Percentiles rank a stretch among this genome's conserved stretches.
These are phyloP conservation scores for Yarrowia sp. DNA, from an alignment of 805 yeast species.

Conservation along the genomic window DNA sequence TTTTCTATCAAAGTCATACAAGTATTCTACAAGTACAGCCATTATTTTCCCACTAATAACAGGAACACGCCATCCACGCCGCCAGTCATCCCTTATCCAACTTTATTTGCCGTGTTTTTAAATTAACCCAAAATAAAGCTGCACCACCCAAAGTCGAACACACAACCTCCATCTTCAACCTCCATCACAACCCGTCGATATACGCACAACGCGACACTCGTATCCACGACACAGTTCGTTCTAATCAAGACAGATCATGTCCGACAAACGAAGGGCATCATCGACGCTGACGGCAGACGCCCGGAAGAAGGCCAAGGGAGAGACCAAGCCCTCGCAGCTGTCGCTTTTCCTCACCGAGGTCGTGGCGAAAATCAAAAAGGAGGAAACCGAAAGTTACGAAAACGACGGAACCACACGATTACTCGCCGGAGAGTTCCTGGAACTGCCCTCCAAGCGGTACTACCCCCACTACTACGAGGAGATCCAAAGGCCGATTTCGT, in stretches of 20 bases:
- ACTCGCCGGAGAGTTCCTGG: constrained; percentile 62
- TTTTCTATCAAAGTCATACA: too few species aligned
- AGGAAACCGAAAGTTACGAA: constrained; percentile 20
- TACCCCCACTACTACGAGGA: constrained; percentile 82
- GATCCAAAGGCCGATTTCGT: constrained; percentile 69
- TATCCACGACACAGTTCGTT: neutral
- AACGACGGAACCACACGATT: constrained; percentile 42
- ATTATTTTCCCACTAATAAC: neutral
- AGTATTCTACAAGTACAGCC: too few species aligned
- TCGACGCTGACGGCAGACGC: constrained; percentile 17
- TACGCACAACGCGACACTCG: neutral
- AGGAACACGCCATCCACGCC: constrained; percentile 21
- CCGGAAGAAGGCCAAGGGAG: constrained; percentile 24
- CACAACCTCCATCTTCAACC: neutral
- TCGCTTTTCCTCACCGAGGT: constrained; percentile 11
- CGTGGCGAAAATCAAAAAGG: constrained; percentile 13
- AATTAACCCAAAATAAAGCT: too few species aligned
- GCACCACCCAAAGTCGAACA: neutral
- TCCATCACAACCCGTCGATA: neutral
- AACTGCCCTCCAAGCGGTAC: constrained; percentile 72
- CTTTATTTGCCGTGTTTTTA: neutral
- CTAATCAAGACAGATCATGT: too few species aligned
- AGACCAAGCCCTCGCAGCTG: constrained; percentile 17
- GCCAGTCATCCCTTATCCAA: neutral
- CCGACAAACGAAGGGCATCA: constrained; percentile 36